phyloP scores from a whole-genome alignment of 2,329 filamentous ascomycete genomes.

The Pseudogymnoascus sp. region DNA sequence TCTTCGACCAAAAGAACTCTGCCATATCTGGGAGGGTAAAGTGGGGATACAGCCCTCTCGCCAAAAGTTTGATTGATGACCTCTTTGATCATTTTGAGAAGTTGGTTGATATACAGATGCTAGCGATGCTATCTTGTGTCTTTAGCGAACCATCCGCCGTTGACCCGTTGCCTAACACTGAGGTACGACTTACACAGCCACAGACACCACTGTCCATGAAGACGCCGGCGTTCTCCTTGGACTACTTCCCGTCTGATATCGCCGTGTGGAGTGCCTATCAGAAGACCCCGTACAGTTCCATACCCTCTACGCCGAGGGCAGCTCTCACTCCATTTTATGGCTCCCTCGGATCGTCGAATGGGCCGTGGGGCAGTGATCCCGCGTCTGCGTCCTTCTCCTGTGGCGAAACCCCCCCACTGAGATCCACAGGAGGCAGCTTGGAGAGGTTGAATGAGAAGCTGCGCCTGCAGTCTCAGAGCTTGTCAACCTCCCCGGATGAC shows the following conservation, averaged over 20 bases:
- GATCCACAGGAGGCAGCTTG: slow-evolving; percentile 38
- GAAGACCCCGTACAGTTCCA: slow-evolving; percentile 46
- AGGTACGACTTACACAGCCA: slow-evolving; percentile 47
- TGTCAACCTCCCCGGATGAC: slow-evolving; percentile 53
- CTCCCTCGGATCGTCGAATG: slow-evolving; percentile 50
- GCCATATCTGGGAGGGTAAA: slow-evolving; percentile 52
- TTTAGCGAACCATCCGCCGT: slow-evolving; percentile 53
- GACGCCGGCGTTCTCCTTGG: slow-evolving; percentile 57
- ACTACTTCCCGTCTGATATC: slow-evolving; percentile 55
- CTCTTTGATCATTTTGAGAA: slow-evolving; percentile 58
- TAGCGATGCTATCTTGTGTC: slow-evolving; percentile 63
- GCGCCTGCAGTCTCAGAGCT: slow-evolving; percentile 40
- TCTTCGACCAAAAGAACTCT: slow-evolving; percentile 31
- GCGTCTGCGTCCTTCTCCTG: slow-evolving; percentile 52
- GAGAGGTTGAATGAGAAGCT: slow-evolving; percentile 37
- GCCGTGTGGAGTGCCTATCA: slow-evolving; percentile 45
- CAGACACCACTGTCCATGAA: slow-evolving; percentile 58
- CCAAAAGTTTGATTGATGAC: slow-evolving; percentile 50
- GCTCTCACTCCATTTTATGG: slow-evolving; percentile 48
- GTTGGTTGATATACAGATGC: slow-evolving; percentile 58
- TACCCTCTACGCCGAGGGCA: slow-evolving; percentile 48
- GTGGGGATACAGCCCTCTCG: slow-evolving; percentile 60
- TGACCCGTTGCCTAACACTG: slow-evolving; percentile 49
- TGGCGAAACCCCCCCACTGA: slow-evolving; percentile 50
- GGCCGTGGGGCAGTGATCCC: slow-evolving; percentile 44